Base-by-base conservation (phyloP, 805 yeast genomes). In the Metschnikowia peoriensis region DNA sequence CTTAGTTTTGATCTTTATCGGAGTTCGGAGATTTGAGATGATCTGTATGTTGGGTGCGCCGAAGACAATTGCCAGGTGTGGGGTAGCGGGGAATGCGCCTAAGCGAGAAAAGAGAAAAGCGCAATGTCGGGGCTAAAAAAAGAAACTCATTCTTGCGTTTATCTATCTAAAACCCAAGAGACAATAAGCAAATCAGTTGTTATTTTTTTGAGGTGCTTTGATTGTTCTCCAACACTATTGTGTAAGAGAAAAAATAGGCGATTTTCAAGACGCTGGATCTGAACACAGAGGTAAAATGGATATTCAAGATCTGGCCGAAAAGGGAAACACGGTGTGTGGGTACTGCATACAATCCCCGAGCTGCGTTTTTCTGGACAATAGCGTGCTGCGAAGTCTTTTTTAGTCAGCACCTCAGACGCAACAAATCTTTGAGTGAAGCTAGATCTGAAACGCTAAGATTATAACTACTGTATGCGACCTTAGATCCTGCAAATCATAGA, bases 71-170 rank as follows among this genome's bases (percentile, higher is more conserved):
- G 40, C 40, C 45, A 22, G 16, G 12, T 27, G 47, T n/a, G 47
- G 47, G 35, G 41, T 27, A 15, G 47, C 47, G 47, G 47, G 47
- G 47, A 45, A 27, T 8, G 41, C 34, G 22, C 47, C 28, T 37
- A 45, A 22, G 47, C 47, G 47, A 45, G 39, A 29, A 16, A 12
- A 28, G 47, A 45, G 39, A 29, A 16, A 12, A 28, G 7, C 45
- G 45, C 7, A 41, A 41, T 41, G 43, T 11, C 15, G 28, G 29
- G 22, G 22, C 22, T 22, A 22, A 22, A 22, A 22, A 22, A 22
- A 22, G 22, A 3, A 22, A 4, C 22, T 22, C 22, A 22, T 3
- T 22, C 4, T 22, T 22, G 22, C 22, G 22, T 22, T 22, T 22
- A 2, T 22, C 22, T 22, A 3, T 22, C 22, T 3, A 22, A 22